Evolutionary conservation across 176 grass and related monocot species (phyloP).

Genomic region (Rhynchospora tenuis): DNA sequence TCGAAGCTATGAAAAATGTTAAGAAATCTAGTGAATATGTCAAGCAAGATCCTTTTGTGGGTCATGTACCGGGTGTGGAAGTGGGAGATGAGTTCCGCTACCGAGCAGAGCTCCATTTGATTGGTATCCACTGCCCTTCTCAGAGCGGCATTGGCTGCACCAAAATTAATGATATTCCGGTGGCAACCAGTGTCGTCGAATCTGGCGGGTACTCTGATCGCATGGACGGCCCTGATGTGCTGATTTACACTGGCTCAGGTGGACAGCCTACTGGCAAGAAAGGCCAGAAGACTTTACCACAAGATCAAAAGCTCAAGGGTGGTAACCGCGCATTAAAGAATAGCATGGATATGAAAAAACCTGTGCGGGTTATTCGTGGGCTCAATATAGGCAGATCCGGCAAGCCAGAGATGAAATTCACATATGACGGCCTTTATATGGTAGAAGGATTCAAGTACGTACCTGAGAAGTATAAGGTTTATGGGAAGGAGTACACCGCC

Average conservation of each 20-base stretch:
- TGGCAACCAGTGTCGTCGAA: conserved; percentile 66
- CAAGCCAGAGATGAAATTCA: conserved; percentile 36
- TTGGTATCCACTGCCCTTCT: conserved; percentile 55
- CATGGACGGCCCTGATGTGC: conserved; percentile 48
- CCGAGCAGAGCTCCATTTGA: conserved; percentile 51
- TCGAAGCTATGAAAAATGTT: conserved; percentile 34
- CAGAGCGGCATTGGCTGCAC: conserved; percentile 61
- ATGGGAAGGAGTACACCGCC: background rate
- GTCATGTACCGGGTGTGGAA: conserved; percentile 61
- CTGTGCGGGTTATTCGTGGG: conserved; percentile 66
- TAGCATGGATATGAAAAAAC: conserved; percentile 43
- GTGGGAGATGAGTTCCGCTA: conserved; percentile 79
- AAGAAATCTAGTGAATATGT: conserved; percentile 34
- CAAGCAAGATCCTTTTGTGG: conserved; percentile 34
- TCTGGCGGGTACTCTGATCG: conserved; percentile 72
- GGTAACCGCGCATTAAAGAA: conserved; percentile 67
- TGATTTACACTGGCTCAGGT: conserved; percentile 76
- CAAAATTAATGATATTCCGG: conserved; percentile 21
- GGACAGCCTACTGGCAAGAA: conserved; percentile 49
- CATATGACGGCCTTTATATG: conserved; percentile 63
- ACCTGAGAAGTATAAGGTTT: conserved; percentile 8
- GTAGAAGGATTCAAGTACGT: conserved; percentile 39
- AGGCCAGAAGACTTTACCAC: conserved; percentile 11
- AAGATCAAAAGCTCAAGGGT: conserved; percentile 60
- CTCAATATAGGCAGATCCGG: conserved; percentile 25